These are phyloP conservation scores for Globisporangium viniferum DNA, from an alignment of 352 stramenopile species.

Conservation along the genomic window DNA sequence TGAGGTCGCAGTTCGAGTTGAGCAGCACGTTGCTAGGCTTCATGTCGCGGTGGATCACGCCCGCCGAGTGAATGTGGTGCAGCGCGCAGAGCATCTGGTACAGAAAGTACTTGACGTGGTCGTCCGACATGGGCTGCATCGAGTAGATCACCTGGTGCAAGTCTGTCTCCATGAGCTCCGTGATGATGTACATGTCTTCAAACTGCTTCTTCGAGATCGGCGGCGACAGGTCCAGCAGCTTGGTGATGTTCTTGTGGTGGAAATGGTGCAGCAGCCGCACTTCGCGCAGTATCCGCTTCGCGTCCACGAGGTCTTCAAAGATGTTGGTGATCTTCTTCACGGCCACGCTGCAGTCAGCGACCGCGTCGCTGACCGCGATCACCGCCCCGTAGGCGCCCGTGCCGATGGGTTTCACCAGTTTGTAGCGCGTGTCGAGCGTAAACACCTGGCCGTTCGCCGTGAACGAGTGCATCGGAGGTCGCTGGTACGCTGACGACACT, in stretches of 20 bases:
- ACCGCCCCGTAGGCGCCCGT: conserved; percentile 88
- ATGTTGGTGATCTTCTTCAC: conserved; percentile 94
- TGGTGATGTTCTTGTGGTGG: conserved; percentile 92
- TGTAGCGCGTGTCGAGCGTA: conserved; percentile 85
- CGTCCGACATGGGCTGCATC: conserved; percentile 87
- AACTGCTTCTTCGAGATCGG: conserved; percentile 91
- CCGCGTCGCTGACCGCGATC: conserved; percentile 78
- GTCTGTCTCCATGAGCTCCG: conserved; percentile 96
- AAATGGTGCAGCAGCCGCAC: conserved; percentile 87
- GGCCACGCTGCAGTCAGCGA: conserved; percentile 62
- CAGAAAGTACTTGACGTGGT: conserved; percentile 83
- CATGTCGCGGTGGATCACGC: conserved; percentile 79
- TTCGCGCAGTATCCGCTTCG: conserved; percentile 96
- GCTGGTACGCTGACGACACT: conserved; percentile 13
- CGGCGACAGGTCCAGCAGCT: conserved; percentile 89
- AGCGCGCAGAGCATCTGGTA: conserved; percentile 81
- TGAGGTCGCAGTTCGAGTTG: conserved; percentile 85
- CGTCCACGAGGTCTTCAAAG: conserved; percentile 97
- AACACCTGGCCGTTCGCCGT: conserved; percentile 81
- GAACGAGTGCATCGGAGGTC: conserved; percentile 61
- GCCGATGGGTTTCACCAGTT: conserved; percentile 86
- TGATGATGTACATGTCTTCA: conserved; percentile 96
- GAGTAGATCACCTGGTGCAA: conserved; percentile 97
- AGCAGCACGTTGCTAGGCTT: conserved; percentile 82
- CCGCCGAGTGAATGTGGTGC: conserved; percentile 95